phyloP scores from a whole-genome alignment of 805 yeast genomes.

The Myxozyma nipponensis region DNA sequence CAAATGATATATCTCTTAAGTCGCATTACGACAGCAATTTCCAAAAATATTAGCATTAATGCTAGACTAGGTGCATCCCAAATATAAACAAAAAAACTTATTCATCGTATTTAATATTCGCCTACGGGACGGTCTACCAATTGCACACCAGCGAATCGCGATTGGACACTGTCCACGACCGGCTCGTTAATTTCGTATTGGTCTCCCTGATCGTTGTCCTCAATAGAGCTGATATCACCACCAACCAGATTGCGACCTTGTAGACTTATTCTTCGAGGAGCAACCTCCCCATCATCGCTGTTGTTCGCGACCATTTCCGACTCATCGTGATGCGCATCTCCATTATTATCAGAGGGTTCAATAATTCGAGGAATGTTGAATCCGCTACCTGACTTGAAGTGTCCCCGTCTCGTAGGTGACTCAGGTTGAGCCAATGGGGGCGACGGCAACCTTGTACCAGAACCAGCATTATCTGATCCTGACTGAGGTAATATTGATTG shows the following conservation, averaged over 20 bases:
- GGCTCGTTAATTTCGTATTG: background rate
- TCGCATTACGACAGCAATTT: too few species aligned
- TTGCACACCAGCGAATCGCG: conserved; percentile 13
- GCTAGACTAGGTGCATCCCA: background rate
- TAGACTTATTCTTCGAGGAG: background rate
- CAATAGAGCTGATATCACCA: background rate
- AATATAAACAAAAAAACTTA: background rate
- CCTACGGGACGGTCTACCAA: conserved; percentile 16
- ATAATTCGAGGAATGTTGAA: background rate
- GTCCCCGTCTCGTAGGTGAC: background rate
- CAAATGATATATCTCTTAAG: too few species aligned
- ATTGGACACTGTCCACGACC: background rate
- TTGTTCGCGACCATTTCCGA: background rate
- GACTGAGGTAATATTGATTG: background rate
- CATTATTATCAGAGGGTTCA: conserved; percentile 1
- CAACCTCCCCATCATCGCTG: background rate
- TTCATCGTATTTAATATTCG: background rate
- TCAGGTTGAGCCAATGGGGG: background rate
- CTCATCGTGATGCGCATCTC: background rate
- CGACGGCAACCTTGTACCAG: background rate
- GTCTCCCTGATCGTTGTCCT: conserved; percentile 1
- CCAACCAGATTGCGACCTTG: conserved; percentile 15
- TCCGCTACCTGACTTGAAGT: background rate
- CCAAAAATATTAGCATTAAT: too few species aligned
- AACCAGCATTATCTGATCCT: background rate